Base-by-base conservation (phyloP, 2,329 filamentous ascomycete species). In the Leptodontidium sp. region DNA sequence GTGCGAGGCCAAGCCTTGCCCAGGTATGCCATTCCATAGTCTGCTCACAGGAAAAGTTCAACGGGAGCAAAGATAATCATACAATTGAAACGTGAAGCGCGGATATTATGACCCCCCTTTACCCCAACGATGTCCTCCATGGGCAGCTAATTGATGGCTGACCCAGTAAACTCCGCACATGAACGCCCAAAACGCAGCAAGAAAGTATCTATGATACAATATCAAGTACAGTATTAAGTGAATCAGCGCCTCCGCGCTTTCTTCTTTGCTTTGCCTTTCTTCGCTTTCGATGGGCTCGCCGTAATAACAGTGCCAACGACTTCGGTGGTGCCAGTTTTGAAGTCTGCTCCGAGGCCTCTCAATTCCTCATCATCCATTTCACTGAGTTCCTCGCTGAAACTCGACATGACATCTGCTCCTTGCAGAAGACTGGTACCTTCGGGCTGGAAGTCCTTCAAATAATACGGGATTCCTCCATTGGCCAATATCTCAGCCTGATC, bases 311-410 rank as follows among this genome's bases (percentile, higher is more conserved):
- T 64, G 24, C 47, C 61, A 21, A 67, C 57, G 29, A 52, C 61
- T 29, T 72, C 69, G 26, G 21, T 67, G 47, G 58, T 66, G 9
- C 67, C 72, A 24, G 63, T 68, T 52, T 71, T 68, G 26, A 72
- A 64, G 32, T 81, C 80, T 15, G 82, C 81, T 50, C 73, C 73
- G 15, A 93, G 82, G 43, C 91, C 93, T 75, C 92, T 90, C 68
- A 97, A 84, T 80, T 95, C 93, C 63, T 97, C 94, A 72, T 98
- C 94, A 75, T 97, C 94, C 78, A 98, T 89, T 77, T 98, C 95
- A 67, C 92, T 97, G 26, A 98, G 85, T 74, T 95, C 93, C 79
- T 97, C 94, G 75, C 93, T 97, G 80, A 95, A 89, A 15, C 85
- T 87, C 38, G 88, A 84, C 73, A 88, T 65, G n/a, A 91, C 88